Conservation (phyloP, 225 moss, liverwort and hornwort species). For the Pseudisothecium myosuroides region DNA sequence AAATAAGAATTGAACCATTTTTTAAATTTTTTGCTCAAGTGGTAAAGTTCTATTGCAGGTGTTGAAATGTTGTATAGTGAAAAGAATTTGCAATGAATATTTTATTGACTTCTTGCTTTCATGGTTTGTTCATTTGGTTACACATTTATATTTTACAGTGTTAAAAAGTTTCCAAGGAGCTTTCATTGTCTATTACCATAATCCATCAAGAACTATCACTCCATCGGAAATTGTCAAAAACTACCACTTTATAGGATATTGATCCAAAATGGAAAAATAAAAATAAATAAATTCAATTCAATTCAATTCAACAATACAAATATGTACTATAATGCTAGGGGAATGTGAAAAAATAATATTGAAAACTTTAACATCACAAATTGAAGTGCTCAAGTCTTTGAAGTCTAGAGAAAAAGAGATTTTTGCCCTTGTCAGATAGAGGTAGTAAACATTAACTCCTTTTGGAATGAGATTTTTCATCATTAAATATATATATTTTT, state of each 20-base stretch:
- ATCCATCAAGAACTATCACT: fast-evolving
- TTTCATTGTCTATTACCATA: background rate
- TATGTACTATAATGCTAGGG: background rate
- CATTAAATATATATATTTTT: no score
- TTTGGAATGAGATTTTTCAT: background rate
- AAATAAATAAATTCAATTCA: no score
- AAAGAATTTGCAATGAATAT: background rate
- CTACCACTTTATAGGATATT: no score
- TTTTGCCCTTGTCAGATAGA: fast-evolving
- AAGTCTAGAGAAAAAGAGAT: background rate
- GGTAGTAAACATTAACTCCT: background rate
- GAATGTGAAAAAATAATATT: no score
- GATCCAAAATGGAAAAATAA: background rate
- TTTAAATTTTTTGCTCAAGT: fast-evolving
- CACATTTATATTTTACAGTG: fast-evolving
- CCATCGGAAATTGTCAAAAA: background rate
- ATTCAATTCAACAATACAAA: fast-evolving
- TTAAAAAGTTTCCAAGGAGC: background rate
- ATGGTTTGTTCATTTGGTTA: background rate
- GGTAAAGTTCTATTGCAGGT: no score
- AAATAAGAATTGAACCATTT: background rate
- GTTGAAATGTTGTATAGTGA: background rate
- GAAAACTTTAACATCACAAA: no score
- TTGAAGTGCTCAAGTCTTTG: background rate
- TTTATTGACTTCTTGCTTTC: background rate